Conservation (phyloP, 176 grass and related monocot species). For the Themeda triandra region DNA sequence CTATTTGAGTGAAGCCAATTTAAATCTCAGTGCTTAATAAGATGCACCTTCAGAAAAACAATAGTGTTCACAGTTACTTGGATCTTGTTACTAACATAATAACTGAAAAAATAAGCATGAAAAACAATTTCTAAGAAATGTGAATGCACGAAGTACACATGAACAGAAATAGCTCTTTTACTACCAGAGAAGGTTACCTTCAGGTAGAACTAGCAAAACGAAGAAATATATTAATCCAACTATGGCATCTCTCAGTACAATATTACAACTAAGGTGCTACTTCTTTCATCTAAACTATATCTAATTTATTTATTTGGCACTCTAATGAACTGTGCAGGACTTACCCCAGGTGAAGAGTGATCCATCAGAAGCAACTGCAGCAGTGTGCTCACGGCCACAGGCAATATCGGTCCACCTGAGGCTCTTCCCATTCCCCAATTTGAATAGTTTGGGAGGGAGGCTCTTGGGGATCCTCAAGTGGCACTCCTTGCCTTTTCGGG, state of each 20-base stretch:
- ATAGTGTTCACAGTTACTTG: background rate
- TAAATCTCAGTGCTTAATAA: conserved; percentile 23
- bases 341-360: conserved; percentile 90
- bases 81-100: background rate
- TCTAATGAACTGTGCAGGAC: conserved; percentile 17
- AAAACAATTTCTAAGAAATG: background rate
- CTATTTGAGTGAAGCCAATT: background rate
- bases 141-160: background rate
- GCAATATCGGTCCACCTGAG: conserved; percentile 82
- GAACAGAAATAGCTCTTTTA: background rate
- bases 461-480: conserved; percentile 88
- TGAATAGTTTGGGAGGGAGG: conserved; percentile 73
- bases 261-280: background rate
- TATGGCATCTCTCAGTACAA: background rate
- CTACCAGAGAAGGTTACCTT: background rate
- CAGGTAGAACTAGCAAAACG: background rate
- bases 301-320: background rate
- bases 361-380: conserved; percentile 81
- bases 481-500: conserved; percentile 59
- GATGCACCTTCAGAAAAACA: background rate
- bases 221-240: conserved; percentile 3
- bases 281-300: background rate
- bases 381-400: conserved; percentile 84
- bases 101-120: background rate
- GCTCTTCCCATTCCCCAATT: conserved; percentile 34